These are phyloP conservation scores for Pseudocercospora crystallina DNA, from an alignment of 2,329 filamentous ascomycete species.

Conservation along the genomic window DNA sequence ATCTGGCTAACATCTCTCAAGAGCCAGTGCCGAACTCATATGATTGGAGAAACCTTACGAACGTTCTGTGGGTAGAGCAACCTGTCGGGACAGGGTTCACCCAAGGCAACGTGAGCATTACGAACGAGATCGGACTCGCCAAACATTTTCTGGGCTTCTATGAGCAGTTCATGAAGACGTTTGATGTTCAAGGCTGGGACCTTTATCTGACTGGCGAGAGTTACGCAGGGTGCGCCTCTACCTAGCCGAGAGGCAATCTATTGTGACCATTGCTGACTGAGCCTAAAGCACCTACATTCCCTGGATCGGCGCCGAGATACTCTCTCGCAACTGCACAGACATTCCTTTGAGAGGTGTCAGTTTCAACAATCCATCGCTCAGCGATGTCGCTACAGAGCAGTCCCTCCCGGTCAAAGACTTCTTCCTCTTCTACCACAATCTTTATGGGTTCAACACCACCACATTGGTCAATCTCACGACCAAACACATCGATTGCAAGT, in stretches of 20 bases:
- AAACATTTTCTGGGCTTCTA: conserved; percentile 45
- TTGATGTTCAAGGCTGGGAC: conserved; percentile 49
- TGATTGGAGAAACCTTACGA: conserved; percentile 63
- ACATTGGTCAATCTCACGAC: conserved; percentile 38
- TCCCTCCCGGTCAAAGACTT: conserved; percentile 2
- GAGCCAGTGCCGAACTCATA: conserved; percentile 46
- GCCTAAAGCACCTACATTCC: conserved; percentile 3
- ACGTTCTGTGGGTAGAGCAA: conserved; percentile 67
- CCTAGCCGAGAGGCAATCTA: not conserved
- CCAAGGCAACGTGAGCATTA: conserved; percentile 37
- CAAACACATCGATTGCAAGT: conserved; percentile 37
- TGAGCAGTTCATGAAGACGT: conserved; percentile 53
- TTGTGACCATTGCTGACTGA: too few species aligned
- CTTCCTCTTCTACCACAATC: conserved; percentile 29
- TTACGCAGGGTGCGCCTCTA: conserved; percentile 5
- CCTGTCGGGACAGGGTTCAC: conserved; percentile 50
- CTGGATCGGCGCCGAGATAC: conserved; percentile 3
- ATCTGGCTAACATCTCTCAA: not conserved
- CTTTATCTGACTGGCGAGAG: conserved; percentile 38
- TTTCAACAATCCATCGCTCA: conserved; percentile 5
- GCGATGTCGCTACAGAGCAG: not conserved
- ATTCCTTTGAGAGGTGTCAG: conserved; percentile 5
- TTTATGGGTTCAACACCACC: conserved; percentile 44
- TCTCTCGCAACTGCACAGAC: conserved; percentile 1
- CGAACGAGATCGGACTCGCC: conserved; percentile 42